Base-by-base conservation (phyloP, 345 rosid genomes). In the Camelina sativa region DNA sequence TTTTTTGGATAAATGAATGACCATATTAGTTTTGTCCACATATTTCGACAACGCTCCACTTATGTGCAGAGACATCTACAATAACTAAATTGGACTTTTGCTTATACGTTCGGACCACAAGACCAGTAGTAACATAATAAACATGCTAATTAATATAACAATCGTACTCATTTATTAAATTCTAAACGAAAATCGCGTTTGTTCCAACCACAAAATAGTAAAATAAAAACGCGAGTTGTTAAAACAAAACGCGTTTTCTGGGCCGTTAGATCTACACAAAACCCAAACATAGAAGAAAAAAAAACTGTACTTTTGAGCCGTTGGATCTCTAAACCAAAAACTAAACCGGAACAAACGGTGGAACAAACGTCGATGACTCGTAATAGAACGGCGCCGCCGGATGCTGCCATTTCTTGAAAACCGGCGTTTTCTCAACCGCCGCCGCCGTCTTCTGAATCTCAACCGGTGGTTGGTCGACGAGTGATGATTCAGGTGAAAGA, bases 371-470 rank as follows among this genome's bases (percentile, higher is more conserved):
- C 64, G 88, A 60, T 61, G 87, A 47, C 34, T 89, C 91, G 80
- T 79, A 82, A 61, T 78, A 78, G 62, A 93, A 85, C 20, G 98
- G 92, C 35, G 91, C 91, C 28, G 98, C 97, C 13, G 98, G 98
- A 67, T 93, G 97, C 78, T 93, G 92, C 98, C 98, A 93, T 73
- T 81, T 88, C 85, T 87, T 84, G 68, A 86, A 87, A 54, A 84
- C 90, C 64, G 77, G 62, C 76, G 81, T 83, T 70, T 82, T 76
- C 20, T 67, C 65, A 60, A 78, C 85, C 69, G 72, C 11, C 19
- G 62, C 55, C 40, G 77, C 78, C 7, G 37, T 8, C 59, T 74
- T 79, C 56, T 71, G 51, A 37, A 80, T 87, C 35, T 53, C 54
- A 68, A 61, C 20, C 73, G 79, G 19, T 73, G 79, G 65, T 28